Evolutionary conservation across 768 basidiomycete species (phyloP), one percentile per base, ranked within the genome.

Genomic region (Lentinula boryana): DNA sequence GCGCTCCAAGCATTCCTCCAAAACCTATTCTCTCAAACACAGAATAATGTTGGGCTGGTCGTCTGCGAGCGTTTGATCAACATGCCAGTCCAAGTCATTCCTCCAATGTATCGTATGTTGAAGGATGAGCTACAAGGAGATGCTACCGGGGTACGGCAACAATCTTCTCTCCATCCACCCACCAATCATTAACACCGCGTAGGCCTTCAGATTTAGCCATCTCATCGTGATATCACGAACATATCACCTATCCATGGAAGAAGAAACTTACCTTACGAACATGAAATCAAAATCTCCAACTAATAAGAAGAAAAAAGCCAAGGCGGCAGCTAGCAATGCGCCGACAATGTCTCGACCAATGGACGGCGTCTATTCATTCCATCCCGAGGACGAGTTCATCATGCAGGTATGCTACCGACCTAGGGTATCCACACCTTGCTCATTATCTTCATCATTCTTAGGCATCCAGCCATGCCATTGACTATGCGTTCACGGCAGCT

Each of bases 81-180:
- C 71, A 95, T 99, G 87, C 96, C 96, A 0, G 88, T 94, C 13
- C 93, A 98, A 66, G 85, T 95, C 38, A 81, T 95, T 8, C 89
- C 94, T 5, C 95, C 93, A 1, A 89, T 97, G 87, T 98, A 95
- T 72, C 80, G 80, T 48, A 94, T 98, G 90, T 79, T 98, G 23
- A 75, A 78, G 0, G 86, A 91, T 51, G 96, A 99, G 71, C 76
- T 97, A n/a, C 76, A 84, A 40, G 84, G 80, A 76, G 91, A 90
- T 3, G 72, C 83, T 40, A 77, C 81, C 53, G 85, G 88, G 54
- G 91, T 89, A 60, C 57, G 84, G 76, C 1, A 56, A 60, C 16
- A n/a, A n/a, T 46, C 13, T 48, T 16, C 10, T 27, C 46, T 56
- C 60, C 62, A n/a, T 32, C 59, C 16, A 36, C 41, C 13, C 8